Conservation (phyloP, 257 asterid genomes). For the Rhazya stricta region DNA sequence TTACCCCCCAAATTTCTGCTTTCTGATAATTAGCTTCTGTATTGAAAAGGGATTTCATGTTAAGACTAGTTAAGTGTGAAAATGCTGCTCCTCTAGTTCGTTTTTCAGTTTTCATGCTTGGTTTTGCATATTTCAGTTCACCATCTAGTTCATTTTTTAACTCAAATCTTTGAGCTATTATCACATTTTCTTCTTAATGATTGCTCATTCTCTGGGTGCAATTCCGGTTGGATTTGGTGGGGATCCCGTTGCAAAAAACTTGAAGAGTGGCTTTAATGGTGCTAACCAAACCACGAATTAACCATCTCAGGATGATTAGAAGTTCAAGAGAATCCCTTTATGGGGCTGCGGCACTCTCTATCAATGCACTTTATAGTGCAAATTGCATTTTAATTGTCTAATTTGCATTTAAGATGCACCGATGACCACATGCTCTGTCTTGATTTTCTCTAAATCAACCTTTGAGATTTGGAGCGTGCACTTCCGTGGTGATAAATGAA, state of each 20-base stretch:
- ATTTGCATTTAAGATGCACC: background rate
- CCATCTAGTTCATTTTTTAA: no score
- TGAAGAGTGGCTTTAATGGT: background rate
- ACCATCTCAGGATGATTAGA: no score
- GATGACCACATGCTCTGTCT: constrained; percentile 5
- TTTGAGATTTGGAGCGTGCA: background rate
- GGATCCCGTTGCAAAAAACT: background rate
- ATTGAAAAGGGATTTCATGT: no score
- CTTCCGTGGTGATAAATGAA: background rate
- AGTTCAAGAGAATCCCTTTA: background rate
- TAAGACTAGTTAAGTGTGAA: no score
- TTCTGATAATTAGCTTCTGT: no score
- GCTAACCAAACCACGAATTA: background rate
- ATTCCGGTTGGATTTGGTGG: background rate
- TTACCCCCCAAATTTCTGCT: no score
- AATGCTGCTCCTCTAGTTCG: no score
- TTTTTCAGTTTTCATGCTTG: no score
- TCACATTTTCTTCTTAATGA: no score
- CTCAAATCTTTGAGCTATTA: no score
- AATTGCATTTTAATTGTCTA: background rate
- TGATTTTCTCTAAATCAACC: constrained; percentile 6
- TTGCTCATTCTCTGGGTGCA: no score
- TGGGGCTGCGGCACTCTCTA: background rate
- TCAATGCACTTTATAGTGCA: background rate
- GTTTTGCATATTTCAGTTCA: no score